phyloP scores from a whole-genome alignment of 306 rosid species.

The Herpetospermum pedunculosum region DNA sequence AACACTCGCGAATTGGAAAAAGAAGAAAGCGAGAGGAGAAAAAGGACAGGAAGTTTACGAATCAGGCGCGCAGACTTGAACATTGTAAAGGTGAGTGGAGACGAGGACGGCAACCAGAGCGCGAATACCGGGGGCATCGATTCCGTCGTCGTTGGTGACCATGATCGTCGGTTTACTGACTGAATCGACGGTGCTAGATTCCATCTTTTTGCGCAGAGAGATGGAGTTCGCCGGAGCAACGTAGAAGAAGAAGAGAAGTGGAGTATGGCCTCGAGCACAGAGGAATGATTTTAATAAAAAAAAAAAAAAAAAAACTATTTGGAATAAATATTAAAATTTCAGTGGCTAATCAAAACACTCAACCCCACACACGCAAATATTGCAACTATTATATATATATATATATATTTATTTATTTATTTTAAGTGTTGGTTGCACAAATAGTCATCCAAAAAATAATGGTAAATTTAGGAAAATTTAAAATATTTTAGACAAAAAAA shows the following conservation, averaged over 20 bases:
- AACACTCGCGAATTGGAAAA: neutral
- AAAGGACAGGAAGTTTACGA: slow-evolving; percentile 29
- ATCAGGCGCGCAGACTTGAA: slow-evolving; percentile 86
- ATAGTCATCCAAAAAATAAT: too few species aligned
- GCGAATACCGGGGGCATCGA: slow-evolving; percentile 78
- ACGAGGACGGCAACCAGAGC: slow-evolving; percentile 68
- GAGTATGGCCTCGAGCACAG: neutral
- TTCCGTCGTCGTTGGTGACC: slow-evolving; percentile 93
- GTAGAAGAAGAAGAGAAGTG: neutral
- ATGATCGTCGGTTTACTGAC: slow-evolving; percentile 35
- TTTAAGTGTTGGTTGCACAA: too few species aligned
- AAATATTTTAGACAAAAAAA: too few species aligned
- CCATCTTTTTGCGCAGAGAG: slow-evolving; percentile 31
- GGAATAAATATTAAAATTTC: neutral
- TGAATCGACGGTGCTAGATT: slow-evolving; percentile 5
- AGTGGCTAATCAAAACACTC: neutral
- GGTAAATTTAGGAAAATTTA: too few species aligned
- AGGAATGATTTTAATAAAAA: neutral
- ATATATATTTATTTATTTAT: too few species aligned
- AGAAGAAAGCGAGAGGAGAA: neutral
- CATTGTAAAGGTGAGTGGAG: slow-evolving; percentile 37
- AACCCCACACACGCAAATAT: neutral
- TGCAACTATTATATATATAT: too few species aligned
- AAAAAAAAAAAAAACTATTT: neutral
- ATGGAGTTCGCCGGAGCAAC: neutral